These are phyloP conservation scores for Syzygium malaccense DNA, from an alignment of 441 rosid species.

Conservation along the genomic window DNA sequence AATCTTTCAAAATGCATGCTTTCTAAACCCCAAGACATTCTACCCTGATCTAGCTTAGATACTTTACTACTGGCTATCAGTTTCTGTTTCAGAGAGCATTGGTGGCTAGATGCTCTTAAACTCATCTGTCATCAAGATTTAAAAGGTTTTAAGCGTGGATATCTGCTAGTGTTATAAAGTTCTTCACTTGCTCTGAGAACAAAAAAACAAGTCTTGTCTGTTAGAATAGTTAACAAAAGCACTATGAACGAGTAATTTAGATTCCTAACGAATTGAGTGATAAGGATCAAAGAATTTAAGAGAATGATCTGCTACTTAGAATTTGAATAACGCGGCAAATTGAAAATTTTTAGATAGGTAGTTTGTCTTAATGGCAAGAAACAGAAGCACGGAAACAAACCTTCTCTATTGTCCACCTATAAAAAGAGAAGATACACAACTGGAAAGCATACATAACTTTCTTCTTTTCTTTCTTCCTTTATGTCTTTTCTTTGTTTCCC, in stretches of 20 bases:
- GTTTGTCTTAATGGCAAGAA: neutral
- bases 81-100: neutral
- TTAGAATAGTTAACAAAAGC: neutral
- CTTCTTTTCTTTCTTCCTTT: neutral
- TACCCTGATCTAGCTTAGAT: neutral
- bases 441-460: neutral
- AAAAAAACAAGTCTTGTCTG: neutral
- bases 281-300: neutral
- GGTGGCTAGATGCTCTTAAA: neutral
- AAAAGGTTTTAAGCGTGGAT: constrained; percentile 44
- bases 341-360: neutral
- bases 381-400: neutral
- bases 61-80: neutral
- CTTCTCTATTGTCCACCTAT: neutral
- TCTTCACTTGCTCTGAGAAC: constrained; percentile 55
- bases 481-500: neutral
- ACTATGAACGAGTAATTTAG: neutral
- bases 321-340: neutral
- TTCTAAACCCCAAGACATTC: neutral
- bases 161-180: constrained; percentile 58
- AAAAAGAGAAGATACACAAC: neutral
- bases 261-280: neutral
- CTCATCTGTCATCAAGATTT: neutral
- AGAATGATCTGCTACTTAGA: neutral
- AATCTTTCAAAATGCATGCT: neutral